Conservation (phyloP, 345 rosid species). For the Zanthoxylum bungeanum region DNA sequence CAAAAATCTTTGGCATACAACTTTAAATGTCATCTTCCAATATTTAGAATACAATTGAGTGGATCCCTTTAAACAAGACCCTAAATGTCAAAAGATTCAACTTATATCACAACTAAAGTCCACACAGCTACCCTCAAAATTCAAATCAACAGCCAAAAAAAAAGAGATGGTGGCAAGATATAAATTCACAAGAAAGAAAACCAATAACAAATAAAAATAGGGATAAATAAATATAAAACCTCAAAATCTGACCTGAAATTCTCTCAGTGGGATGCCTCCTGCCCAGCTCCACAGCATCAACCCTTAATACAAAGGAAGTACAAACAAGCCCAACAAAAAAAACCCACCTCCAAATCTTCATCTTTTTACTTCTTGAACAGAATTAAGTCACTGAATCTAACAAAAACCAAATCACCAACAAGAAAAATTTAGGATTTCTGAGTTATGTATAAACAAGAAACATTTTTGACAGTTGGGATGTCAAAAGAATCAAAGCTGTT, state of each 20-base stretch:
- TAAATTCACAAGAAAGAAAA: background rate
- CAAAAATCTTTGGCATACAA: background rate
- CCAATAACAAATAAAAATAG: background rate
- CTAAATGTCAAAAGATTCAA: background rate
- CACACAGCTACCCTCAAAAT: background rate
- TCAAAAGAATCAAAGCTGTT: conserved; percentile 39
- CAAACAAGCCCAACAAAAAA: conserved; percentile 43
- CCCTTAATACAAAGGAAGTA: conserved; percentile 33
- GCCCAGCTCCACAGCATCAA: conserved; percentile 51
- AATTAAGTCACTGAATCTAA: conserved; percentile 8
- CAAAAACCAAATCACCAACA: conserved; percentile 3
- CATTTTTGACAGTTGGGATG: conserved; percentile 31
- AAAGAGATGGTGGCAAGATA: background rate
- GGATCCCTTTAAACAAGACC: background rate
- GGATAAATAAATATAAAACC: background rate
- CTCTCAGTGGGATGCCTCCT: conserved; percentile 83
- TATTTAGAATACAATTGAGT: background rate
- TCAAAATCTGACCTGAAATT: conserved; percentile 66
- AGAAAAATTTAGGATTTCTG: background rate
- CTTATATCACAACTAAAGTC: background rate
- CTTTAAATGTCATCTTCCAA: background rate
- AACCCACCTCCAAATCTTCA: conserved; percentile 56
- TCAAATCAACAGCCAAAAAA: background rate
- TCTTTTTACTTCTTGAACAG: conserved; percentile 12
- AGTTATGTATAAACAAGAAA: background rate